A percentile compares a stretch with the other conserved stretches of the same genome.
phyloP scores from a whole-genome alignment of 495 filamentous ascomycete genomes.

The Aspergillus hancockii region DNA sequence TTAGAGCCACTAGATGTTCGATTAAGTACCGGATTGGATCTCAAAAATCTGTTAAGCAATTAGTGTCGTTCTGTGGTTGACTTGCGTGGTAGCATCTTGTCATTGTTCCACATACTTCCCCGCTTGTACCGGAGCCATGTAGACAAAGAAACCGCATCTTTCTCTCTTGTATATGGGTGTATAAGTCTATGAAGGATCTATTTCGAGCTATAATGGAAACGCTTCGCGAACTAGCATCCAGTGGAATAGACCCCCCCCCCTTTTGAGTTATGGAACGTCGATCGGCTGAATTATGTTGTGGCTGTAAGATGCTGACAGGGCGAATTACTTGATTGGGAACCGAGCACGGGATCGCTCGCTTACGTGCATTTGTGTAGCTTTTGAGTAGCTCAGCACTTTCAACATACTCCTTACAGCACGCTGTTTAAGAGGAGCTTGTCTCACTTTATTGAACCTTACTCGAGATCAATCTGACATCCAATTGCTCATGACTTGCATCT shows the following conservation, averaged over 20 bases:
- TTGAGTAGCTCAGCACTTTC: not conserved
- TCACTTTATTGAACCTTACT: not conserved
- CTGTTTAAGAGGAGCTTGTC: not conserved
- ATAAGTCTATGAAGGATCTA: not conserved
- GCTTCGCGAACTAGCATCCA: too few species aligned
- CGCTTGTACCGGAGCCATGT: constrained; percentile 39
- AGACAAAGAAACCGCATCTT: constrained; percentile 44
- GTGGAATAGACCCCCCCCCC: too few species aligned
- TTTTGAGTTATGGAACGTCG: not conserved
- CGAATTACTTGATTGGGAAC: not conserved
- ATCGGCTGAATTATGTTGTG: not conserved
- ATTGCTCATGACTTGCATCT: not conserved
- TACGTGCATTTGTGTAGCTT: not conserved
- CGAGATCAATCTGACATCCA: not conserved
- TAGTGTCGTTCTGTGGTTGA: constrained; percentile 11
- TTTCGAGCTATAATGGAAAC: not conserved
- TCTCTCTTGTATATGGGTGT: not conserved
- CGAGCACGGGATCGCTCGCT: constrained; percentile 1
- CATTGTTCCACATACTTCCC: constrained; percentile 28
- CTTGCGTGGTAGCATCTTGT: not conserved
- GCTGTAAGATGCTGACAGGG: not conserved
- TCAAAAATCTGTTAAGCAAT: constrained; percentile 36
- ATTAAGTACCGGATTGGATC: constrained; percentile 34
- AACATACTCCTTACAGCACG: not conserved
- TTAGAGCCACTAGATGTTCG: not conserved